These are phyloP conservation scores for Exophiala viscosa DNA, from an alignment of 2,329 filamentous ascomycete species.

Conservation along the genomic window DNA sequence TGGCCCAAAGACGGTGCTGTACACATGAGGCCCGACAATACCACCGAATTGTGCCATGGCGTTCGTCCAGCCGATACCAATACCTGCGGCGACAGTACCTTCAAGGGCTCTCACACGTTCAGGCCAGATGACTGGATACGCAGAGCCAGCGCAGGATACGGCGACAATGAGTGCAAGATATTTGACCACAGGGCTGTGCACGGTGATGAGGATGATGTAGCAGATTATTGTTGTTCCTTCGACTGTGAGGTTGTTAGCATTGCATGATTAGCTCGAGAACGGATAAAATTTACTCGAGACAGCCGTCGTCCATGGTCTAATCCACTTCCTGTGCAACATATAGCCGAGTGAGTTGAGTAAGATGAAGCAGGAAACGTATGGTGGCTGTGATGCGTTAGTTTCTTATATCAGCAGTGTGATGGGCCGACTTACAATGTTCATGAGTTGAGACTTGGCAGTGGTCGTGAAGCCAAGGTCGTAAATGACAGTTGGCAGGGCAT, in stretches of 20 bases:
- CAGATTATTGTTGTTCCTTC: constrained; percentile 18
- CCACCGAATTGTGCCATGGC: constrained; percentile 44
- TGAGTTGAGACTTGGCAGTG: constrained; percentile 42
- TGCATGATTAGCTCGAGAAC: not conserved
- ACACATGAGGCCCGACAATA: constrained; percentile 42
- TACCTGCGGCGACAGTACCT: constrained; percentile 39
- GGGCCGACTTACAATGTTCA: constrained; percentile 42
- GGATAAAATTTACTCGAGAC: constrained; percentile 31
- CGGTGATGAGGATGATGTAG: constrained; percentile 22
- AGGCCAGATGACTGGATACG: constrained; percentile 45
- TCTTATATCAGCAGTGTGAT: not conserved
- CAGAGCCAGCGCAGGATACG: constrained; percentile 37
- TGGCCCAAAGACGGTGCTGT: constrained; percentile 40
- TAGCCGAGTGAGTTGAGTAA: constrained; percentile 16
- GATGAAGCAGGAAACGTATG: constrained; percentile 31
- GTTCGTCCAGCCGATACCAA: constrained; percentile 44
- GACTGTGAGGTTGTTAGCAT: constrained; percentile 20
- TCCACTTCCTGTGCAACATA: constrained; percentile 11
- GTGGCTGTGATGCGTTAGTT: constrained; percentile 8
- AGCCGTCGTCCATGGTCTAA: constrained; percentile 19
- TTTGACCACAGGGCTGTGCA: constrained; percentile 14
- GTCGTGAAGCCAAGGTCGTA: constrained; percentile 43
- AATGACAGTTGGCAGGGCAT: constrained; percentile 43
- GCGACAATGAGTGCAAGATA: constrained; percentile 20
- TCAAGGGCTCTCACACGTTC: constrained; percentile 42